Evolutionary conservation across 2,329 filamentous ascomycete genomes (phyloP).

Genomic region (Leptographium wingfieldii): DNA sequence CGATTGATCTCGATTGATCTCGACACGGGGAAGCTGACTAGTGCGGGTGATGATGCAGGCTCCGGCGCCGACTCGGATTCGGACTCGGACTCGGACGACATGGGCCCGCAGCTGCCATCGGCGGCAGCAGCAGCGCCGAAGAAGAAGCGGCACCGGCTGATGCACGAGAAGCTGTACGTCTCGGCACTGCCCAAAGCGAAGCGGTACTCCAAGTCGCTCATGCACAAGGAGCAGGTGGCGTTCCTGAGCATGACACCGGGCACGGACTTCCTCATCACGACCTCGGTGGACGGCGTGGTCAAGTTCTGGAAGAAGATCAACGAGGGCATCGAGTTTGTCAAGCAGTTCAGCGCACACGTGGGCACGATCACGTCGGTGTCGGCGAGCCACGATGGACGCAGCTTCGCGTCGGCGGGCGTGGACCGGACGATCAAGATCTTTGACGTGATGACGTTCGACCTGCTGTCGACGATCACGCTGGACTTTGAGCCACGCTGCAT

Average conservation of each 20-base stretch:
- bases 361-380: constrained; percentile 76
- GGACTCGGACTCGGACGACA: constrained; percentile 53
- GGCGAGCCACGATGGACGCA: constrained; percentile 79
- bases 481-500: constrained; percentile 64
- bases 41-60: neutral
- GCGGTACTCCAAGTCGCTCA: constrained; percentile 88
- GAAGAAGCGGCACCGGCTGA: constrained; percentile 83
- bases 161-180: constrained; percentile 90
- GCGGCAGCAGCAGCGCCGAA: constrained; percentile 62
- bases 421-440: constrained; percentile 75
- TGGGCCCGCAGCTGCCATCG: constrained; percentile 82
- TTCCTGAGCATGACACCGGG: constrained; percentile 80
- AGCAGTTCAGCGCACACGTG: constrained; percentile 86
- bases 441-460: constrained; percentile 74
- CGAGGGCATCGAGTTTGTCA: constrained; percentile 90
- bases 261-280: constrained; percentile 92
- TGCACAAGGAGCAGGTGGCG: constrained; percentile 92
- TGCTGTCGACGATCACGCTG: constrained; percentile 70
- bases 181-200: constrained; percentile 70
- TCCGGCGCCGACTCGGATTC: constrained; percentile 5
- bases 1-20: no score
- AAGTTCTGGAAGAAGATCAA: constrained; percentile 99
- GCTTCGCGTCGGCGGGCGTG: constrained; percentile 76
- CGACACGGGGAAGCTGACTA: neutral
- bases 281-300: constrained; percentile 86